Evolutionary conservation across 768 basidiomycete species (phyloP), one percentile per base, ranked within the genome.

Genomic region (Rhodosporidiobolus odoratus): DNA sequence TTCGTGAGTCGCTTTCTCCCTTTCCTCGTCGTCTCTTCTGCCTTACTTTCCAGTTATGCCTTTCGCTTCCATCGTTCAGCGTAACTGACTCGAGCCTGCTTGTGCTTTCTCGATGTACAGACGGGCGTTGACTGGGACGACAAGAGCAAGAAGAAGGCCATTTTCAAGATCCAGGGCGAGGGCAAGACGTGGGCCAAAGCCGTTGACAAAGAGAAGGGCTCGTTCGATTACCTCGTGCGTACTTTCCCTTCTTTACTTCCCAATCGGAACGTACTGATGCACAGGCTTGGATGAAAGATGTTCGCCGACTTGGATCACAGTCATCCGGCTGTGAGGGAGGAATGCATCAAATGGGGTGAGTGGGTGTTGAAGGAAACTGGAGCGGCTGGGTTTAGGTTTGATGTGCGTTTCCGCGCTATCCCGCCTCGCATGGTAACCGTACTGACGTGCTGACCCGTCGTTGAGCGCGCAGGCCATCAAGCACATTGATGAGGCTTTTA

Each of bases 311-410:
- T 81, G 69, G 81, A 81, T 58, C 79, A 81, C 65, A 67, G 78
- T 8, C 82, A 82, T 71, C 80, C 80, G 0, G 80, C 80, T 30
- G 80, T 80, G 58, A 58, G 68, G n/a, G 63, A 78, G 40, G 81
- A 82, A 45, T 67, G 79, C 64, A 76, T 67, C 58, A 58, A 68
- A 7, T 81, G 81, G 81, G 81, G 81, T 43, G 75, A 74, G 6
- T 82, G 82, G 82, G 70, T 82, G 27, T 54, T 81, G 27, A 78
- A 80, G 40, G 81, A 82, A 75, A 80, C 81, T 21, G 82, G 81
- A 13, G 80, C 80, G 1, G 77, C 78, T 16, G 82, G 82, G 2
- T 81, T 81, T 78, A 75, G 81, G 16, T 81, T 80, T 62, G 80
- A 80, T 58, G 80, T 80, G 12, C 76, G 80, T 69, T 79, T 80